Evolutionary conservation across 148 eudicot species (phyloP), one percentile per base, ranked within the genome.

Genomic region (Suaeda aralocaspica): DNA sequence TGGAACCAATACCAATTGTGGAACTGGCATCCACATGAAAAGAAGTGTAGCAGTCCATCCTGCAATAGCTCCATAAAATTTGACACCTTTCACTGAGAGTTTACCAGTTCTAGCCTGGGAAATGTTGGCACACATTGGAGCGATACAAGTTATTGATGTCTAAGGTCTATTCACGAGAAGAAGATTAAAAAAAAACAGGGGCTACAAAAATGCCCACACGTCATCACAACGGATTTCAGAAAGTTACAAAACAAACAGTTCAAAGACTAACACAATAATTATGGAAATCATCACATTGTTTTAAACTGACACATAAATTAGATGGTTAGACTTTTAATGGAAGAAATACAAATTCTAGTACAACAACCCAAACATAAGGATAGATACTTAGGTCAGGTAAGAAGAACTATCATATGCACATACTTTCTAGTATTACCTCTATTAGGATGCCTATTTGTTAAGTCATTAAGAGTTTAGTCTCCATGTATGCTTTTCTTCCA

Each of bases 31-130:
- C 99, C 99, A 94, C 99, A 94, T 94, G 85, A 94, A 94, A 75
- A 94, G 97, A 70, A 94, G 88, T 65, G 99, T 94, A 62, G 99
- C 99, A 14, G 97, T 94, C 99, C 99, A 94, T 44, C 93, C 99
- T 56, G 99, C 87, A 70, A 87, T 68, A 42, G 86, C 78, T 72
- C 96, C 87, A 66, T 89, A 82, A 80, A 91, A 79, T 71, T 81
- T 83, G 75, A 66, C 68, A 44, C 82, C 93, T 81, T 81, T 56
- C 69, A 86, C 91, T 6, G 99, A 74, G 77, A 94, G 88, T 82
- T 86, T 91, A 28, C 96, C 99, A 72, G 75, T 77, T 59, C 97
- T 86, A 61, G 91, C 91, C 98, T 92, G 78, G 14, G 60, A 71
- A 71, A 74, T 21, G 31, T 39, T 33, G 70, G 69, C 46, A 72